Evolutionary conservation across 2,329 filamentous ascomycete species (phyloP), one percentile per base, ranked within the genome.

Genomic region (Alternaria postmessia): DNA sequence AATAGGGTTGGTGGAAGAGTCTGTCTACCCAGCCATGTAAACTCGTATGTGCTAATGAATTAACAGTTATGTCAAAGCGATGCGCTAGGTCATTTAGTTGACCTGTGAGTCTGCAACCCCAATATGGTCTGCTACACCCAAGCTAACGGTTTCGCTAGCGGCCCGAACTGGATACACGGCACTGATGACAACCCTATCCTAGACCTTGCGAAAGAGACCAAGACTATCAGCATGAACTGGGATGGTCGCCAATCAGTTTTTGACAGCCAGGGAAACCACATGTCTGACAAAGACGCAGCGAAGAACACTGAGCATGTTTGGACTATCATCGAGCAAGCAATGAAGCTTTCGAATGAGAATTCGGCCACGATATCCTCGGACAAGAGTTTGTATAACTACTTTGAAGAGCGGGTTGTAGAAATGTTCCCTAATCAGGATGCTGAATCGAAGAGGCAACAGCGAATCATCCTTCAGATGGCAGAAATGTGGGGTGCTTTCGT

Each of bases 131-230:
- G 3, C 20, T 42, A 20, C 22, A 9, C 42, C 28, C 47, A 14
- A 30, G 41, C 39, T 59, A 4, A 47, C 28, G 11, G 3, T 26
- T 7, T 18, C 11, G 5, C 3, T 51, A 88, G 86, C 32, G 91
- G 91, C 0, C 89, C 90, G n/a, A 93, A 93, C 69, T 93, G 90
- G 90, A 91, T 93, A 52, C 90, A 93, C 61, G 90, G 91, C 34
- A 91, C 89, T 6, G 81, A 86, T 1, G 83, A 88, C 63, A 93
- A 93, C 70, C 89, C 90, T 0, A 90, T 92, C 16, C 75, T 89
- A 39, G 86, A 90, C 43, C 80, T 93, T 18, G 89, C 89, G 12
- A 85, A 84, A 65, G 80, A 86, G 63, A 91, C 89, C 0, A 79
- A 82, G 1, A 91, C 86, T 0, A 64, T 76, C 9, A 78, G 84